Evolutionary conservation across 805 yeast genomes (phyloP).

Genomic region (Candida caryicola): DNA sequence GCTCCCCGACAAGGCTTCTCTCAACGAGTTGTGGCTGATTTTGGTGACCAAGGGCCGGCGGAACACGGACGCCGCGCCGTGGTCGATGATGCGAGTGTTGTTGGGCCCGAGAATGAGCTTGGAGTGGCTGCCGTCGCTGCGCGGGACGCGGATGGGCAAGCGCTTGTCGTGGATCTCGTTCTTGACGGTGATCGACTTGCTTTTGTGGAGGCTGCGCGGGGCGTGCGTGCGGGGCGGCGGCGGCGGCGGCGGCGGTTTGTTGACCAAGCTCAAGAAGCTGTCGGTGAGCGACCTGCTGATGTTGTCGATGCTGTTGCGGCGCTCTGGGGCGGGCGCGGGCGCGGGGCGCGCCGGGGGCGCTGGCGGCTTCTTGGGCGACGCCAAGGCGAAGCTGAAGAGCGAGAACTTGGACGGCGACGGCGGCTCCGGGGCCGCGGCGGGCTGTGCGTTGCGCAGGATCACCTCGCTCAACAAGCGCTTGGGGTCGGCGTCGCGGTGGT

Average conservation of each 20-base stretch:
- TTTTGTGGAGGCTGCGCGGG: constrained; percentile 15
- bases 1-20: constrained; percentile 40
- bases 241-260: constrained; percentile 5
- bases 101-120: constrained; percentile 42
- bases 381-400: constrained; percentile 17
- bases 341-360: background rate
- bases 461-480: constrained; percentile 18
- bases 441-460: constrained; percentile 11
- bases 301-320: constrained; percentile 19
- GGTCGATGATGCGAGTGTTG: constrained; percentile 38
- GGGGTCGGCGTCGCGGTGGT: constrained; percentile 11
- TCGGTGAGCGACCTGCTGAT: constrained; percentile 30
- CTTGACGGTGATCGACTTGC: constrained; percentile 21
- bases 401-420: constrained; percentile 15
- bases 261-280: constrained; percentile 25
- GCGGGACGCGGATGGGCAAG: constrained; percentile 24
- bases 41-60: constrained; percentile 34
- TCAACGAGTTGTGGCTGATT: constrained; percentile 46
- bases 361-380: constrained; percentile 15
- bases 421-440: constrained; percentile 4
- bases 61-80: constrained; percentile 41
- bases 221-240: constrained; percentile 10
- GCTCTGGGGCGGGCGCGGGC: background rate
- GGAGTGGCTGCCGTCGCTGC: constrained; percentile 39
- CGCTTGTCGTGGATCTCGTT: constrained; percentile 32